Evolutionary conservation across 2,329 filamentous ascomycete species (phyloP), one percentile per base, ranked within the genome.

Genomic region (Bipolaris cookei): DNA sequence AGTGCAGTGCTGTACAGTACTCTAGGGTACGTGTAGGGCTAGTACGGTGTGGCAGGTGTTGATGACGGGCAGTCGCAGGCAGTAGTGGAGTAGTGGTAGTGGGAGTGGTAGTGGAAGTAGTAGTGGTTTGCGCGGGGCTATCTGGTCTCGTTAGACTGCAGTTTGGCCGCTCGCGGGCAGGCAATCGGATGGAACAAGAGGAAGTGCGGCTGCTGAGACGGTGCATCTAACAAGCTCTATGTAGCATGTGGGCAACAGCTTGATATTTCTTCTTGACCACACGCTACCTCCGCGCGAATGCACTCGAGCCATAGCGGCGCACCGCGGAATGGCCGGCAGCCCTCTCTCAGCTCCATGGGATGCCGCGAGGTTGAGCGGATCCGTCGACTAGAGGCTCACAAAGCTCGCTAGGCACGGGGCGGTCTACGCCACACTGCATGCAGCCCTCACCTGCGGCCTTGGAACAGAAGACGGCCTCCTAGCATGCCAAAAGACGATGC

Each of bases 321-420:
- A 56, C 64, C 54, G 65, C 64, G 64, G 64, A 57, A 56, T 58
- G 48, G 54, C 56, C 63, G 62, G 62, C 59, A 58, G 56, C 50
- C 46, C 51, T 51, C 32, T 52, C 34, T 48, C 63, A 66, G 52
- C 34, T 35, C 46, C 52, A 43, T 46, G 48, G 50, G 49, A 41
- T 52, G 44, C 48, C 54, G 52, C 48, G n/a, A 46, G 44, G 48
- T 47, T 37, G 56, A 48, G 45, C 21, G 53, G 48, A 53, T 23
- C 38, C 51, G 39, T 47, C 53, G 59, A 54, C 46, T 52, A 58
- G 53, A 61, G 56, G 59, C 61, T 56, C 44, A 45, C 50, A 51
- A 57, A 51, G 51, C 62, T 60, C 54, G 55, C 60, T 63, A 61
- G 58, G 39, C 43, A 51, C 28, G 51, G 47, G 20, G 46, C 54